Evolutionary conservation across 257 asterid species (phyloP), one percentile per base, ranked within the genome.

Genomic region (Solanum gracilifrons): DNA sequence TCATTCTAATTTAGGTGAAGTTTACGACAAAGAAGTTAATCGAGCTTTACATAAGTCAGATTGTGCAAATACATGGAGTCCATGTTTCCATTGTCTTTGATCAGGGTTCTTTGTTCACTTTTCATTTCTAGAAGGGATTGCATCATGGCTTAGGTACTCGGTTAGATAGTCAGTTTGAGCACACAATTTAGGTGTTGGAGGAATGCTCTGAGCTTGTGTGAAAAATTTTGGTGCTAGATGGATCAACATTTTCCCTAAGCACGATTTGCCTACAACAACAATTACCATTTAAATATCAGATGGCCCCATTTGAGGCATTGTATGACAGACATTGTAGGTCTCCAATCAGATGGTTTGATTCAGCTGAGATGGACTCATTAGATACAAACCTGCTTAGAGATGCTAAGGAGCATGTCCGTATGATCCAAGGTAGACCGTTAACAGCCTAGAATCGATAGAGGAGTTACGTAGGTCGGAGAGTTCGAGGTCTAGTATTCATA

Each of bases 321-420:
- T 6, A 51, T 51, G n/a, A 18, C 4, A 51, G 3, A 18, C 9
- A 1, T 6, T 18, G 1, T 51, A 18, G 10, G n/a, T 2, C n/a
- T 18, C n/a, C 0, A 6, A 51, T 18, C 62, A 6, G 58, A 18
- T 51, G 10, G 3, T 51, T 51, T 18, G 4, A 13, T 51, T 51
- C 62, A 51, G 4, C 2, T 18, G n/a, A 51, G n/a, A 51, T 51
- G 9, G 62, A 51, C 2, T 51, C 9, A 51, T 51, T 51, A 51
- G n/a, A 51, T 51, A 51, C 10, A 51, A 51, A 51, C 62, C 21
- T 51, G 1, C 62, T 18, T 18, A 18, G 10, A 18, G 10, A 18
- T 18, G 1, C n/a, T 18, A 2, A 18, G 0, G 10, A 51, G 4
- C 9, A 20, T 0, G 23, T 51, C 2, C 0, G n/a, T 18, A 51